Evolutionary conservation across 139 green algal species (phyloP), one percentile per base, ranked within the genome.

Genomic region (Tetradesmus lagerheimii): DNA sequence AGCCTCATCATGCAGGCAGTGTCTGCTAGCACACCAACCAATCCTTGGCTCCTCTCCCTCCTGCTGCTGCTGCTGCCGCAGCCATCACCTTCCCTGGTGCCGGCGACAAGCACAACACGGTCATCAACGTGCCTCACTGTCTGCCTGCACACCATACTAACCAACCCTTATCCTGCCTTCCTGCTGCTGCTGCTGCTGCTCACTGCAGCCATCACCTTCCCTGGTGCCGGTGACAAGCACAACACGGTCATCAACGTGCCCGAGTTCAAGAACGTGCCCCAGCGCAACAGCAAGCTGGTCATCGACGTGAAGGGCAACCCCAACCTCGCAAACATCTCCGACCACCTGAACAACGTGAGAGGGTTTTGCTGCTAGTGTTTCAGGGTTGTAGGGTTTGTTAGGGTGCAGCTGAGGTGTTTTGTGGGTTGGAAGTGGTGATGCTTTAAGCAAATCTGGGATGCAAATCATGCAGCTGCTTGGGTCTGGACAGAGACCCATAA

Each of bases 111-210:
- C 57, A 88, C 57, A 57, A 88, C 41, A 88, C 83, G 14, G 25
- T 62, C 25, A 88, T 88, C 62, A 88, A 88, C 37, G 37, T 88
- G 9, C 83, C 83, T n/a, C n/a, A n/a, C n/a, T n/a, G n/a, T n/a
- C n/a, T n/a, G n/a, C n/a, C n/a, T n/a, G n/a, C 50, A 64, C 50
- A 64, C 50, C 15, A 64, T 64, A 25, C 50, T 64, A 2, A 20
- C 18, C 5, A 2, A 20, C 18, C 5, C 67, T 23, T 5, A 16
- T 37, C 5, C 67, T 29, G 34, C 75, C 38, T 35, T 81, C 3
- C 31, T 45, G 23, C 31, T 50, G 35, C 75, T 53, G 35, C 35
- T 81, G 35, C 35, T 81, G 34, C 75, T 81, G 35, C 34, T 43
- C n/a, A 8, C n/a, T 14, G 23, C 39, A 47, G 75, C 31, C 76